Evolutionary conservation across 345 rosid genomes (phyloP).

Genomic region (Bruguiera sexangula): DNA sequence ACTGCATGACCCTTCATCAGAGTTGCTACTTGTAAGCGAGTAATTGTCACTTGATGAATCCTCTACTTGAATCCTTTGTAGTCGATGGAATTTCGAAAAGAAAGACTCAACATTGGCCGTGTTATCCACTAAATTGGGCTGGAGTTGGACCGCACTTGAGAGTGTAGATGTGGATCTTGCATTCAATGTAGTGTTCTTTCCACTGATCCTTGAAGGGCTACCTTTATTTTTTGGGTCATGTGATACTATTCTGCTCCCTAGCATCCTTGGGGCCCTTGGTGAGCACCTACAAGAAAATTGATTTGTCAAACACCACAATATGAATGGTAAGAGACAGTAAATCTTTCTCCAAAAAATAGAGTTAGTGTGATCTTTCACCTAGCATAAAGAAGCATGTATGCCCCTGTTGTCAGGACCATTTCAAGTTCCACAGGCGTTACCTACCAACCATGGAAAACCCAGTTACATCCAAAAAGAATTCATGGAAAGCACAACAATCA

Average conservation of each 20-base stretch:
- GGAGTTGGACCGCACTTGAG: constrained; percentile 21
- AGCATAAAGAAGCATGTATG: constrained; percentile 88
- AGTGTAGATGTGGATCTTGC: constrained; percentile 33
- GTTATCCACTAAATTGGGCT: constrained; percentile 35
- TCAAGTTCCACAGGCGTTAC: constrained; percentile 67
- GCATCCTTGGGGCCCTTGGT: constrained; percentile 60
- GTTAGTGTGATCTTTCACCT: constrained; percentile 45
- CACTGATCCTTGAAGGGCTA: constrained; percentile 20
- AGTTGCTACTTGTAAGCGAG: constrained; percentile 75
- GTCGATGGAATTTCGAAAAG: constrained; percentile 54
- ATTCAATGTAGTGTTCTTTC: constrained; percentile 19
- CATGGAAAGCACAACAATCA: not conserved
- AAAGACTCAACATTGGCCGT: constrained; percentile 52
- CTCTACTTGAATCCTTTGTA: constrained; percentile 62
- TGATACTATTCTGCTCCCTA: constrained; percentile 37
- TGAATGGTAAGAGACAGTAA: not conserved
- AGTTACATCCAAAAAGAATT: not conserved
- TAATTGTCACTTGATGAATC: constrained; percentile 87
- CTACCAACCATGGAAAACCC: constrained; percentile 39
- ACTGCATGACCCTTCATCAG: constrained; percentile 87
- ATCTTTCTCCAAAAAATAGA: not conserved
- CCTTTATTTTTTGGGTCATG: constrained; percentile 29
- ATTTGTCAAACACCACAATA: constrained; percentile 13
- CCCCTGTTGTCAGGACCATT: constrained; percentile 62
- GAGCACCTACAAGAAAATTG: constrained; percentile 53